phyloP scores from a whole-genome alignment of 2,329 filamentous ascomycete species.

The Alternaria sp. region DNA sequence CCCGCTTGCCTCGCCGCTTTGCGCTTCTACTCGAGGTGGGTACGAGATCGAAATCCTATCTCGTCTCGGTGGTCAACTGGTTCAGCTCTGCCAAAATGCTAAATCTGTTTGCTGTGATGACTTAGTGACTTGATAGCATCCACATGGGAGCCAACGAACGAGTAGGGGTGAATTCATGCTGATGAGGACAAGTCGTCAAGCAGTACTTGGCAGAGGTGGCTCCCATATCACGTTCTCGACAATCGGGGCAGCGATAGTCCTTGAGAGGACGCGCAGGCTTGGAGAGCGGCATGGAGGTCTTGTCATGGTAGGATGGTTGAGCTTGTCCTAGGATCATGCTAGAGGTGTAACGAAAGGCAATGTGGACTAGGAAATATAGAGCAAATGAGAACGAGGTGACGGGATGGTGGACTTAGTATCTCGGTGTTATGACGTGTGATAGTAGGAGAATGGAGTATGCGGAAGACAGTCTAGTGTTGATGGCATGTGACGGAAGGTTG shows the following conservation, averaged over 20 bases:
- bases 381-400: conserved; percentile 16
- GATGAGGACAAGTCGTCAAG: conserved; percentile 22
- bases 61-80: conserved; percentile 27
- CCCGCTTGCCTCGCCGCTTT: conserved; percentile 32
- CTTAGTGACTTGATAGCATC: background rate
- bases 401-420: conserved; percentile 7
- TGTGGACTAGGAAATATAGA: conserved; percentile 20
- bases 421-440: background rate
- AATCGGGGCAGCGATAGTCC: conserved; percentile 21
- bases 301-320: conserved; percentile 18
- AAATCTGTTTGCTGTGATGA: conserved; percentile 39
- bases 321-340: conserved; percentile 29
- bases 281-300: conserved; percentile 7
- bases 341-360: conserved; percentile 12
- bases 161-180: conserved; percentile 33
- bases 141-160: conserved; percentile 18
- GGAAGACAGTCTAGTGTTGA: background rate
- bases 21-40: conserved; percentile 11
- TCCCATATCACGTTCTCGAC: conserved; percentile 11
- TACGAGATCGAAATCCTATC: conserved; percentile 31
- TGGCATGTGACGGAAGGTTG: background rate
- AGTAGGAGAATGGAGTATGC: background rate
- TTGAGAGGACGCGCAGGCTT: conserved; percentile 12
- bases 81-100: conserved; percentile 36
- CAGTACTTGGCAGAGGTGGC: conserved; percentile 6